Base-by-base conservation (phyloP, 768 basidiomycete genomes). In the Nidula microcarpa region DNA sequence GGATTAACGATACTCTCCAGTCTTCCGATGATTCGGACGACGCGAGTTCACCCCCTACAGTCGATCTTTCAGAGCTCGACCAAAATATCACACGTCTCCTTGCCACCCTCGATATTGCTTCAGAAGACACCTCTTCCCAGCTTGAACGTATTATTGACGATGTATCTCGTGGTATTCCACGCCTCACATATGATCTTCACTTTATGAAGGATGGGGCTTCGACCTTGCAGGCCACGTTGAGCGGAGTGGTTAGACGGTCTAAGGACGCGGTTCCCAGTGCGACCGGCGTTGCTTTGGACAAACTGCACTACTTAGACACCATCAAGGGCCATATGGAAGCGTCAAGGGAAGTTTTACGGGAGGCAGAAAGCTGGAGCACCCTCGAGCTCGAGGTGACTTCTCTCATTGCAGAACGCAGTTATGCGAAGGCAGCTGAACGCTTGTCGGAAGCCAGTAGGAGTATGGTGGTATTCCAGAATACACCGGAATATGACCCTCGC, bases 351-450 rank as follows among this genome's bases (percentile, higher is more conserved):
- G 94, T 98, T 14, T 71, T 98, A 35, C 84, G 87, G 23, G 96
- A 98, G 65, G 95, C 97, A 10, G 95, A 98, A 74, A 91, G 88
- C 58, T 99, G 97, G 97, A 91, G 88, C 53, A 91, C 92, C 2
- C 79, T 99, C 45, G 97, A 98, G 66, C 79, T 89, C 35, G 97
- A 99, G 70, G 89, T 97, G 46, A 91, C 89, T 0, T 77, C 87
- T 2, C 79, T 96, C n/a, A 78, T 98, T 41, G 71, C 78, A 11
- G 90, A 94, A 59, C 80, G 81, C 60, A 84, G 77, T 57, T 96
- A 91, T 64, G 81, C 81, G 48, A 94, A 94, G 64, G 96, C 96
- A 0, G 95, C 95, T n/a, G 88, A 90, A 57, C 77, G 96, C 55
- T 73, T 99, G 9, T 88, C 87, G 0, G 96, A 98, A 60, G 96